phyloP scores from a whole-genome alignment of 768 basidiomycete species.

The Mrakia blollopis region DNA sequence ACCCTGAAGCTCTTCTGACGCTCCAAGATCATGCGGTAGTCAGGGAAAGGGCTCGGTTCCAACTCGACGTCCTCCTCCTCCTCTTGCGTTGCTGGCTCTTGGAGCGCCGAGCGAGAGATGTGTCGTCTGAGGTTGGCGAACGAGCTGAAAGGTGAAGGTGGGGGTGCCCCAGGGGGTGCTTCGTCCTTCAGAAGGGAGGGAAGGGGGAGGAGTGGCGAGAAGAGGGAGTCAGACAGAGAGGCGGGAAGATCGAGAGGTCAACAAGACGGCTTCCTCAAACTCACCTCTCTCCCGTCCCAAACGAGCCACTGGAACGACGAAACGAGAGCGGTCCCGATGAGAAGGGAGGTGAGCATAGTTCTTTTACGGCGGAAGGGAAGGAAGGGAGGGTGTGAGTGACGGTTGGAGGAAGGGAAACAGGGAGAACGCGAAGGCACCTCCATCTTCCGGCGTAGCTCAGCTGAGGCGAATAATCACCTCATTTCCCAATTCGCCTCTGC shows the following conservation, averaged over 20 bases:
- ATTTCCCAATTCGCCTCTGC: no score
- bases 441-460: no score
- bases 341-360: background rate
- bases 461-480: no score
- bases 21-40: no score
- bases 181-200: background rate
- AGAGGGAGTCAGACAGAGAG: background rate
- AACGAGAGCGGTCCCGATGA: background rate
- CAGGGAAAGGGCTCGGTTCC: no score
- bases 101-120: background rate
- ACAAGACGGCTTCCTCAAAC: background rate
- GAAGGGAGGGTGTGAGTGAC: background rate
- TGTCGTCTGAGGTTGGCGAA: background rate
- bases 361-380: background rate
- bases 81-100: background rate
- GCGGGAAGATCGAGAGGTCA: background rate
- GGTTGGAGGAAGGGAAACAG: background rate
- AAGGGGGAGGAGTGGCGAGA: background rate
- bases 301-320: background rate
- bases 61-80: background rate
- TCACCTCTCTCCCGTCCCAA: background rate
- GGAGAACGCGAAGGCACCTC: background rate
- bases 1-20: no score
- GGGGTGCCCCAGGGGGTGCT: background rate
- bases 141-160: background rate